phyloP scores from a whole-genome alignment of 768 basidiomycete genomes.

The Russula sp. region DNA sequence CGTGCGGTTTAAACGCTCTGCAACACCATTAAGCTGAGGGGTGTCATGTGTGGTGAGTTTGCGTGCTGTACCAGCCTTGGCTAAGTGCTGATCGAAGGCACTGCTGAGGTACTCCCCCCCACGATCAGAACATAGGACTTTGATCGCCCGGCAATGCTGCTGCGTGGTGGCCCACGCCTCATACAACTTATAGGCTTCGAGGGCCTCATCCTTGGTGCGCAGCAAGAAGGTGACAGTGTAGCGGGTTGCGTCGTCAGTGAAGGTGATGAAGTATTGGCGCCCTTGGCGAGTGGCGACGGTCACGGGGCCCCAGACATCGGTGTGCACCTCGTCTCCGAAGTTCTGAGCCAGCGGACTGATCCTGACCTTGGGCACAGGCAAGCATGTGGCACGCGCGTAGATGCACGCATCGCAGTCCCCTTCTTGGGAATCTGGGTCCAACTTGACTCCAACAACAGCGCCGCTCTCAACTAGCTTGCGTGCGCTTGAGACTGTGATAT shows the following conservation, averaged over 20 bases:
- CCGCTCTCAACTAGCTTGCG: not conserved
- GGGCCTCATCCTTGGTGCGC: no score
- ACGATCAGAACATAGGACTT: no score
- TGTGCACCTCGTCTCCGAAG: not conserved
- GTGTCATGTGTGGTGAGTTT: not conserved
- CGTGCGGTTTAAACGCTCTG: not conserved
- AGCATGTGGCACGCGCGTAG: not conserved
- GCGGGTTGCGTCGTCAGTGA: not conserved
- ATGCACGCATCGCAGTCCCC: not conserved
- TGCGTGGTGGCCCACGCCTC: no score
- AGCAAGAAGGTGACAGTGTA: no score
- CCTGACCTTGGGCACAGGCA: no score
- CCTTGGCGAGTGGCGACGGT: not conserved
- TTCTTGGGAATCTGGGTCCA: not conserved
- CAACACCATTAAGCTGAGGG: not conserved
- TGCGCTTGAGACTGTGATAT: not conserved
- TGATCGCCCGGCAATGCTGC: no score
- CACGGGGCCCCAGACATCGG: not conserved
- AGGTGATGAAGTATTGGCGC: not conserved
- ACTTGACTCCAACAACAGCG: not conserved
- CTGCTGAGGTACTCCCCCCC: no score
- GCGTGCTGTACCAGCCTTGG: not conserved
- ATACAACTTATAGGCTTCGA: no score
- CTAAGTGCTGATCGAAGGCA: no score
- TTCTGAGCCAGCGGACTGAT: no score